Evolutionary conservation across 768 basidiomycete genomes (phyloP).

Genomic region (Candolleomyces aberdarensis): DNA sequence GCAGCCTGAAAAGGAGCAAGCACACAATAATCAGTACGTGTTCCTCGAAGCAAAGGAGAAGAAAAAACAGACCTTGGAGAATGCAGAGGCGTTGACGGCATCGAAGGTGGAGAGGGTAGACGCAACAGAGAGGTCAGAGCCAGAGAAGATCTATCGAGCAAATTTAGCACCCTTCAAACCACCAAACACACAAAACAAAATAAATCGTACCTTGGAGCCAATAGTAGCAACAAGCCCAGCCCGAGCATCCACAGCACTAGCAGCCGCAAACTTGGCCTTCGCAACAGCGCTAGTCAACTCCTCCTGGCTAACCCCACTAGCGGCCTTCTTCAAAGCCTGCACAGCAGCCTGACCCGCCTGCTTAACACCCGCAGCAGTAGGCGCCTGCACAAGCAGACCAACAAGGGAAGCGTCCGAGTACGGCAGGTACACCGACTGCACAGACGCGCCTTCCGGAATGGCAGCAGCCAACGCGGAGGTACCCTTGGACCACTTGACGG

Average conservation of each 20-base stretch:
- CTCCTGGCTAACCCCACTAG: constrained; percentile 59
- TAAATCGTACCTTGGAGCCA: constrained; percentile 58
- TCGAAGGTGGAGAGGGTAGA: constrained; percentile 67
- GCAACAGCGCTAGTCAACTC: constrained; percentile 78
- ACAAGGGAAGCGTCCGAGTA: constrained; percentile 93
- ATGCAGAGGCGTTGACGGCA: constrained; percentile 57
- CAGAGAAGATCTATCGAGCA: constrained; percentile 53
- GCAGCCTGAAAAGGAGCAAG: constrained; percentile 44
- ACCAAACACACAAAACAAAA: constrained; percentile 5
- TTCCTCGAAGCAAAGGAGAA: background rate
- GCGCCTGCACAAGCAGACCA: constrained; percentile 75
- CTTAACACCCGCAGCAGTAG: constrained; percentile 57
- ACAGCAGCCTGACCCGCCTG: constrained; percentile 70
- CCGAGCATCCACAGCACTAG: constrained; percentile 63
- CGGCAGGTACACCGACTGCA: constrained; percentile 73
- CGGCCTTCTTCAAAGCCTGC: constrained; percentile 60
- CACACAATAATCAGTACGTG: background rate
- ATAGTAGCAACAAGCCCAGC: constrained; percentile 61
- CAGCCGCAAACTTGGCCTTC: constrained; percentile 85
- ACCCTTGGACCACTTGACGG: constrained; percentile 86
- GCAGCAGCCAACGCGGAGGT: constrained; percentile 62
- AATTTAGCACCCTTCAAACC: background rate
- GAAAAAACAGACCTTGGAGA: constrained; percentile 61
- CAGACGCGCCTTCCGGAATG: constrained; percentile 58
- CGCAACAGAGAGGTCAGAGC: constrained; percentile 51